A percentile compares a stretch with the other conserved stretches of the same genome.
These are phyloP conservation scores for Acmispon strigosus DNA, from an alignment of 306 rosid species.

Conservation along the genomic window DNA sequence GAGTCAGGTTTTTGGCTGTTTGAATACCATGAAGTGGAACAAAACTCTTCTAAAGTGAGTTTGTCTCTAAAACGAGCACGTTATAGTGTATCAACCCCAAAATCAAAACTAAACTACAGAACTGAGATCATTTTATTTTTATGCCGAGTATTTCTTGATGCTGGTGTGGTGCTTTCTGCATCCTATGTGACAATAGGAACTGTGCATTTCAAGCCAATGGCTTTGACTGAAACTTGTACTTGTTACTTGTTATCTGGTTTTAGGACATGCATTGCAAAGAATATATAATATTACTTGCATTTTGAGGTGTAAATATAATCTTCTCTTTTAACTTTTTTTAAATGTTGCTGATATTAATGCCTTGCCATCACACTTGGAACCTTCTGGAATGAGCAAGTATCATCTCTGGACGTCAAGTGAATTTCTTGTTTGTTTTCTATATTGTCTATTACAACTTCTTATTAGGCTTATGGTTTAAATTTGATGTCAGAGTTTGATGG, in stretches of 20 bases:
- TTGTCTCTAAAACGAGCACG: neutral
- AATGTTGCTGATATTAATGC: neutral
- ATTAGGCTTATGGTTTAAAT: neutral
- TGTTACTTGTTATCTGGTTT: neutral
- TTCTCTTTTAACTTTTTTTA: neutral
- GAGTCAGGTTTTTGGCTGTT: neutral
- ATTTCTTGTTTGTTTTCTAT: neutral
- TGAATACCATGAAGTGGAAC: neutral
- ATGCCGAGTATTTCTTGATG: neutral
- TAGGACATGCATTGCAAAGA: neutral
- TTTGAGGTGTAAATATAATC: neutral
- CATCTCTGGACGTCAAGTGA: constrained; percentile 1
- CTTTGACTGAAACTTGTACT: neutral
- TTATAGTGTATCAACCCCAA: neutral
- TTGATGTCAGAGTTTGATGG: constrained; percentile 49
- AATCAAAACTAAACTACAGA: neutral
- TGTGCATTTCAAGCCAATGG: neutral
- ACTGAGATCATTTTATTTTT: neutral
- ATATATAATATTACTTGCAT: neutral
- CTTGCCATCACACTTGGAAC: neutral
- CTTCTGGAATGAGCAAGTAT: constrained; percentile 3
- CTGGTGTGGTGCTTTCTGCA: neutral
- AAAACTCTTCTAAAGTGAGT: neutral
- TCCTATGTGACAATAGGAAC: neutral
- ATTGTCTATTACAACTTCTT: neutral